These are phyloP conservation scores for Talaromyces sp. DNA, from an alignment of 2,329 filamentous ascomycete genomes.

Conservation along the genomic window DNA sequence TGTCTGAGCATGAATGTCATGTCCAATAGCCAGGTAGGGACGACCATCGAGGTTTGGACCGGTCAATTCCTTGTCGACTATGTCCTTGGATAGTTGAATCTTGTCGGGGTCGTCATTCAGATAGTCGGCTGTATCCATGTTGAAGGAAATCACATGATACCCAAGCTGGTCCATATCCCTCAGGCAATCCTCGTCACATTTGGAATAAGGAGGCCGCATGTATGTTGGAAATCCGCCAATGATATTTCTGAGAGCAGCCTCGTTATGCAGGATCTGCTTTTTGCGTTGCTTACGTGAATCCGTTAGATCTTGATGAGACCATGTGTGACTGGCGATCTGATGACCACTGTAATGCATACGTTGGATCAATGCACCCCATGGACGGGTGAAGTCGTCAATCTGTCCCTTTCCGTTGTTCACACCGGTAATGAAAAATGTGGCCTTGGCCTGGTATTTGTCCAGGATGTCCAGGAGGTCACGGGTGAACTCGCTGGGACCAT, in stretches of 20 bases:
- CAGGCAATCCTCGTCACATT: slow-evolving; percentile 38
- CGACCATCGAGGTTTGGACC: slow-evolving; percentile 25
- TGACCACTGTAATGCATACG: slow-evolving; percentile 47
- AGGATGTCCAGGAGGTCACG: slow-evolving; percentile 61
- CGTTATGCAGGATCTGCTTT: slow-evolving; percentile 47
- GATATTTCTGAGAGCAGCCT: slow-evolving; percentile 48
- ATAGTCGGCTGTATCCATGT: slow-evolving; percentile 50
- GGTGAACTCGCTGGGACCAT: slow-evolving; percentile 63
- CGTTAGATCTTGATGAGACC: slow-evolving; percentile 49
- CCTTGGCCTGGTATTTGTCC: slow-evolving; percentile 58
- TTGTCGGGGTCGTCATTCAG: slow-evolving; percentile 36
- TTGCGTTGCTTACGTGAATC: slow-evolving; percentile 35
- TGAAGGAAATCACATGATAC: slow-evolving; percentile 49
- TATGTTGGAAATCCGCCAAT: slow-evolving; percentile 52
- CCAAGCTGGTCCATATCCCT: slow-evolving; percentile 45
- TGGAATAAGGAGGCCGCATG: slow-evolving; percentile 52
- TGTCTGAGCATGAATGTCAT: slow-evolving; percentile 44
- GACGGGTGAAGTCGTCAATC: slow-evolving; percentile 42
- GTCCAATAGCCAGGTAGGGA: slow-evolving; percentile 42
- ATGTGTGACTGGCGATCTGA: slow-evolving; percentile 53
- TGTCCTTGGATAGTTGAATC: slow-evolving; percentile 41
- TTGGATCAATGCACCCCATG: slow-evolving; percentile 39
- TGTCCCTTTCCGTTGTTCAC: slow-evolving; percentile 47
- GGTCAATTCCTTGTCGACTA: slow-evolving; percentile 35
- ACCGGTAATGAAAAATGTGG: slow-evolving; percentile 64